Percentiles rank a stretch among this genome's conserved stretches.
Conservation (phyloP, 768 basidiomycete genomes). For the Hericium alpestre region DNA sequence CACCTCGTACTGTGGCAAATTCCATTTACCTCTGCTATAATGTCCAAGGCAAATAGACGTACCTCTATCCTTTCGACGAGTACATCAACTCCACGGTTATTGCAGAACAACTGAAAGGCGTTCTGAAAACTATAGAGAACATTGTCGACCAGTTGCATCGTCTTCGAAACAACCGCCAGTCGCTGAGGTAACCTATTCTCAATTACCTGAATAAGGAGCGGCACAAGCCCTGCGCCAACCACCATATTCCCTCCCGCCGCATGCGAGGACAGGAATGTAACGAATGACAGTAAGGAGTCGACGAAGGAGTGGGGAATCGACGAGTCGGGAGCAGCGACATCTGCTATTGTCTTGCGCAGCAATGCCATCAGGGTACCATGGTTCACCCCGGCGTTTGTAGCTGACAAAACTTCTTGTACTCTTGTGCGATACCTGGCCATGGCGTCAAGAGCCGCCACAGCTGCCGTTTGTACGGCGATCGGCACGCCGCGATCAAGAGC, state of each 20-base stretch:
- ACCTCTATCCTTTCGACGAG: conserved; percentile 86
- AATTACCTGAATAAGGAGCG: conserved; percentile 80
- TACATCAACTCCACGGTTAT: conserved; percentile 71
- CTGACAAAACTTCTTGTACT: conserved; percentile 77
- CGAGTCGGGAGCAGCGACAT: conserved; percentile 58
- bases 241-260: conserved; percentile 86
- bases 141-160: conserved; percentile 86
- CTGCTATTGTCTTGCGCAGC: conserved; percentile 68
- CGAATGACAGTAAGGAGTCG: conserved; percentile 77
- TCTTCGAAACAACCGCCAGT: conserved; percentile 73
- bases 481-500: conserved; percentile 69
- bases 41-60: conserved; percentile 15
- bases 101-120: conserved; percentile 80
- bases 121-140: conserved; percentile 84
- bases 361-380: conserved; percentile 91
- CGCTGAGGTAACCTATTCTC: conserved; percentile 64
- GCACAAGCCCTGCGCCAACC: conserved; percentile 86
- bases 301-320: conserved; percentile 63
- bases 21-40: conserved; percentile 5
- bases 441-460: conserved; percentile 84
- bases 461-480: conserved; percentile 67
- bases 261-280: conserved; percentile 80
- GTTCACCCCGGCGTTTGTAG: conserved; percentile 90
- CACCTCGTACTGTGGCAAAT: conserved; percentile 20
- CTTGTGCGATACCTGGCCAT: conserved; percentile 76